phyloP scores from a whole-genome alignment of 2,329 filamentous ascomycete genomes.

The Chaetomium globosum region DNA sequence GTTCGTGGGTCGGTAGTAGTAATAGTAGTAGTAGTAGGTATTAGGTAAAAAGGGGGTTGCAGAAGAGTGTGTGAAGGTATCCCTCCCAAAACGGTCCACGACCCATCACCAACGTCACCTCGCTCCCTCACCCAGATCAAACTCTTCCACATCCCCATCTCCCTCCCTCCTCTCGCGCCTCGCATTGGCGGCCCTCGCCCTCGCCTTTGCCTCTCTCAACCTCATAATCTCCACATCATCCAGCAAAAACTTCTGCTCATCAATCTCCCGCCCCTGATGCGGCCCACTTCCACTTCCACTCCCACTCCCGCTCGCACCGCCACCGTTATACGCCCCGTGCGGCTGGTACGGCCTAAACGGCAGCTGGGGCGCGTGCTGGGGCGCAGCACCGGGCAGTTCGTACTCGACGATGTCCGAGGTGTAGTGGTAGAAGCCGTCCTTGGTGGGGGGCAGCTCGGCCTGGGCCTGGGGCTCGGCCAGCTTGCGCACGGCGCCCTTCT shows the following conservation, averaged over 20 bases:
- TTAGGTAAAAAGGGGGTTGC: not conserved
- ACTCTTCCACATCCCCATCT: conserved; percentile 22
- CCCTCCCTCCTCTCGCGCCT: conserved; percentile 9
- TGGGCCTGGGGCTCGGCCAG: conserved; percentile 35
- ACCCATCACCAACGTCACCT: conserved; percentile 16
- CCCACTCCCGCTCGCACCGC: not conserved
- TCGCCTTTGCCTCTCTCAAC: conserved; percentile 33
- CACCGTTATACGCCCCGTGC: not conserved
- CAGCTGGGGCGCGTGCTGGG: conserved; percentile 31
- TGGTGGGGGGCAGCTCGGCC: conserved; percentile 39
- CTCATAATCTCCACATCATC: conserved; percentile 34
- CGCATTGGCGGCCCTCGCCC: conserved; percentile 18
- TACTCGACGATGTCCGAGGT: conserved; percentile 33
- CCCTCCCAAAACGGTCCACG: not conserved
- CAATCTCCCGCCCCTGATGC: conserved; percentile 29
- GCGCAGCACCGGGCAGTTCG: conserved; percentile 35
- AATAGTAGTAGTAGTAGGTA: not conserved
- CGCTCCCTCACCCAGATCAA: conserved; percentile 26
- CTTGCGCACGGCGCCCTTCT: conserved; percentile 38
- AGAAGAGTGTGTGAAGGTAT: too few species aligned
- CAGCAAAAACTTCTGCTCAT: conserved; percentile 40
- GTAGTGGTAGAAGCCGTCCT: conserved; percentile 39
- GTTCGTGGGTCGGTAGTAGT: not conserved
- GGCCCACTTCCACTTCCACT: not conserved
- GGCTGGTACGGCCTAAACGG: conserved; percentile 30